A percentile compares a stretch with the other conserved stretches of the same genome.
Evolutionary conservation across 352 stramenopile genomes (phyloP).

Genomic region (Pythium angustatum): DNA sequence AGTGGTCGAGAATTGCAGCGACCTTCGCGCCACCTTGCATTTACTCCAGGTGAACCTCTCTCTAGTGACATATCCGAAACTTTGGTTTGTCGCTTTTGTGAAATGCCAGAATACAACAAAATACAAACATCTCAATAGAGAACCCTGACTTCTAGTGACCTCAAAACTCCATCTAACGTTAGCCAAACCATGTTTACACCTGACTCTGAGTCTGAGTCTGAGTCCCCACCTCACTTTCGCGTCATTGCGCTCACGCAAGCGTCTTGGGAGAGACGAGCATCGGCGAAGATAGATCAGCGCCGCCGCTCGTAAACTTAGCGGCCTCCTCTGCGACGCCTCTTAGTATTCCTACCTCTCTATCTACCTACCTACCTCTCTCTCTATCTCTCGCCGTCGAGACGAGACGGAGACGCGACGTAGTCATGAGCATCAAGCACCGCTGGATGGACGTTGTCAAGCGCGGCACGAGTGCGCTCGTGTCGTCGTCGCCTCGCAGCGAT

Average conservation of each 20-base stretch:
- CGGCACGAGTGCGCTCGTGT: constrained; percentile 35
- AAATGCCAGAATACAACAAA: too few species aligned
- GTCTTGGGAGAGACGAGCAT: neutral
- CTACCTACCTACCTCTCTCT: neutral
- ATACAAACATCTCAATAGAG: too few species aligned
- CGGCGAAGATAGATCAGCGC: neutral
- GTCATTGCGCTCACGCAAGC: too few species aligned
- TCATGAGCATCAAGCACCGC: constrained; percentile 54
- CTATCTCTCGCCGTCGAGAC: too few species aligned
- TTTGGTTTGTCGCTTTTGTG: too few species aligned
- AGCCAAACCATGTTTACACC: constrained; percentile 2
- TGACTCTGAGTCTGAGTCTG: constrained; percentile 1
- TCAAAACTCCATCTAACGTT: neutral
- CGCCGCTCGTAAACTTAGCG: neutral
- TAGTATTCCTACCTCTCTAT: too few species aligned
- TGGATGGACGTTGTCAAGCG: constrained; percentile 78
- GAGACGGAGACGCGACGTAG: neutral
- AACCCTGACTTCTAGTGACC: too few species aligned
- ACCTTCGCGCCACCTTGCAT: constrained; percentile 26
- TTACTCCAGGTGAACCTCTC: too few species aligned
- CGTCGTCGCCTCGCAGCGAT: constrained; percentile 37
- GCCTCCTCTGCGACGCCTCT: too few species aligned
- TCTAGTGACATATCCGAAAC: too few species aligned
- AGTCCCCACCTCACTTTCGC: neutral
- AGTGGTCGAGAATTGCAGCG: constrained; percentile 24